Evolutionary conservation across 371 early-diverging fungal species (phyloP).

Genomic region (Mortierella sp.): DNA sequence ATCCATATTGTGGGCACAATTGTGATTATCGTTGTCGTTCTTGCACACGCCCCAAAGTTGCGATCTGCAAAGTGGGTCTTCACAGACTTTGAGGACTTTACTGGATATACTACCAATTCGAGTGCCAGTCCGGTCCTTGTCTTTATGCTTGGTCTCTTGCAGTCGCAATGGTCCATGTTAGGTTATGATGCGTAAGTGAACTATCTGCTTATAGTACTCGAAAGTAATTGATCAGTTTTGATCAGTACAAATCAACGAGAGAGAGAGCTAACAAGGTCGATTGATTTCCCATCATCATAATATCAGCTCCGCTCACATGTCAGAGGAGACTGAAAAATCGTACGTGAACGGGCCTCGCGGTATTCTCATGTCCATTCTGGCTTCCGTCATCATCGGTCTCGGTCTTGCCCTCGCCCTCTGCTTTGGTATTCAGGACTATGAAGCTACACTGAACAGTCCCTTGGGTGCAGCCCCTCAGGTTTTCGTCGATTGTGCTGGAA

Average conservation of each 20-base stretch:
- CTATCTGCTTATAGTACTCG: neutral
- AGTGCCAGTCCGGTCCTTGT: conserved; percentile 59
- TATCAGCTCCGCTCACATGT: conserved; percentile 76
- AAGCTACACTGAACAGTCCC: conserved; percentile 58
- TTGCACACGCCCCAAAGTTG: conserved; percentile 36
- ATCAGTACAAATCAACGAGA: no score
- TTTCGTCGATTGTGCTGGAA: conserved; percentile 74
- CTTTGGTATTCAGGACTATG: conserved; percentile 69
- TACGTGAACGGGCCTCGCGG: conserved; percentile 70
- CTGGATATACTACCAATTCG: conserved; percentile 61
- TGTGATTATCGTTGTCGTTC: conserved; percentile 32
- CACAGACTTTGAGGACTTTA: conserved; percentile 58
- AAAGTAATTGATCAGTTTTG: no score
- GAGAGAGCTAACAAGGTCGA: no score
- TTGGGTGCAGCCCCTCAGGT: conserved; percentile 70
- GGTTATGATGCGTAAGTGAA: conserved; percentile 71
- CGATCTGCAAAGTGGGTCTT: conserved; percentile 63
- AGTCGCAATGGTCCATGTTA: conserved; percentile 74
- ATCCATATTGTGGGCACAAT: conserved; percentile 41
- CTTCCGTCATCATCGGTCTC: conserved; percentile 69
- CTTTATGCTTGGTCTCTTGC: conserved; percentile 68
- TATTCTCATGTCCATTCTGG: conserved; percentile 71
- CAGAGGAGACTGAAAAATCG: conserved; percentile 80
- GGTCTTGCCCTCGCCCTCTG: conserved; percentile 67
- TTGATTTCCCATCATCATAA: neutral